Base-by-base conservation (phyloP, 441 rosid species). In the Adansonia rubrostipa region DNA sequence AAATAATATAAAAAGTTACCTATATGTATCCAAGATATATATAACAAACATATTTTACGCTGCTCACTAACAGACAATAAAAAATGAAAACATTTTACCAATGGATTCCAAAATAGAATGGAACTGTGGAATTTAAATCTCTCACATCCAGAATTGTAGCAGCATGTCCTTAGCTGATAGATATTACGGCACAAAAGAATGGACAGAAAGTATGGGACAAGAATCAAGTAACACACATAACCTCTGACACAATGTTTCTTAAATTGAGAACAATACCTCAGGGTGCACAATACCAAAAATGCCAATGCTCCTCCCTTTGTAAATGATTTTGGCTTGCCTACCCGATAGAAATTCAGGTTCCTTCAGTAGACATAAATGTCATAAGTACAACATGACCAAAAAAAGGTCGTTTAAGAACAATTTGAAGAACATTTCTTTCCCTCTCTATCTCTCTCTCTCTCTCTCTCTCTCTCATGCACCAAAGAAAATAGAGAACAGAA, bases 281-380 rank as follows among this genome's bases (percentile, higher is more conserved):
- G 99, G 98, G 63, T 95, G 99, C 80, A 97, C 99, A 2, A 95
- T 95, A 71, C 99, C 99, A 71, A 97, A 97, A 74, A 76, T 81
- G 51, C 98, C 97, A 78, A 92, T 83, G 60, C 56, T 87, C 82
- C 88, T 91, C 82, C 98, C 98, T 80, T 87, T 90, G 88, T 78
- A 90, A 79, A 89, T 83, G 85, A 97, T 89, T 79, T 90, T 89
- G 17, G 99, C 97, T 88, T 93, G 99, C 81, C 96, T 90, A 42
- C 94, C 93, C 0, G 89, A 77, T 72, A 97, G 89, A 85, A 91
- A 97, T 85, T 95, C 98, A 2, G 96, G 97, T 71, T 87, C 98
- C 99, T 97, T 79, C 82, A 74, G 64, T 40, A 76, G 13, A 77
- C 10, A 57, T 73, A 57, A 73, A 57, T 17, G 4, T 11, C 65